Conservation (phyloP, 192 early-diverging fungal genomes). For the Podila minutissima region DNA sequence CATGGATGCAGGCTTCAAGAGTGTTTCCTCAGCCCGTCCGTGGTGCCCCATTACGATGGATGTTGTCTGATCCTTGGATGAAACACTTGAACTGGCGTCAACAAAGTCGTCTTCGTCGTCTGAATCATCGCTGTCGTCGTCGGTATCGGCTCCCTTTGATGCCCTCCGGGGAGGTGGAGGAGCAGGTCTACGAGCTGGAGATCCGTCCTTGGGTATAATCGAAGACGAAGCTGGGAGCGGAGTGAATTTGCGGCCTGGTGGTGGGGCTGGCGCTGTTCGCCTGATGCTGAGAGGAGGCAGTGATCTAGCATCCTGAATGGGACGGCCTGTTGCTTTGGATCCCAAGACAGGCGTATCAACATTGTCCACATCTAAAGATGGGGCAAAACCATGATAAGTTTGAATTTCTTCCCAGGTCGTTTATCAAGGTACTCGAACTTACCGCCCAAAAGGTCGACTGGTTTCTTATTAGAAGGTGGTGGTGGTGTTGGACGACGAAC, state of each 20-base stretch:
- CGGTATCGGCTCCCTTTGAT: constrained; percentile 1
- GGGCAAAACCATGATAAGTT: background rate
- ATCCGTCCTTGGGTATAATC: constrained; percentile 11
- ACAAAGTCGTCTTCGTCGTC: constrained; percentile 15
- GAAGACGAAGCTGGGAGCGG: constrained; percentile 18
- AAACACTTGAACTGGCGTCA: background rate
- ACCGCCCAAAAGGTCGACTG: constrained; percentile 41
- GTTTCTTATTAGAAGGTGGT: constrained; percentile 1
- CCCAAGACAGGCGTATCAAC: background rate
- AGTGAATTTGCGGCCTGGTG: constrained; percentile 10
- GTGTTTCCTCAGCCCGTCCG: background rate
- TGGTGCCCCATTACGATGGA: too few relatives aligned
- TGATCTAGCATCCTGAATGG: background rate
- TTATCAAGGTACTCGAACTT: background rate
- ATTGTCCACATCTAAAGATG: background rate
- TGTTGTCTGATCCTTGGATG: background rate
- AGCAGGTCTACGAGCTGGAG: constrained; percentile 14
- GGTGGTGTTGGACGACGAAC: constrained; percentile 7
- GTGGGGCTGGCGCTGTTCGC: constrained; percentile 24
- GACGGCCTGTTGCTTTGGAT: background rate
- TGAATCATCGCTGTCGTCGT: constrained; percentile 28
- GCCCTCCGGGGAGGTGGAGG: constrained; percentile 29
- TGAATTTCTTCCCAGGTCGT: too few relatives aligned
- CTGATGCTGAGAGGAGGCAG: constrained; percentile 1
- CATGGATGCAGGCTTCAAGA: constrained; percentile 26